phyloP scores from a whole-genome alignment of 352 stramenopile species.

The Globisporangium sylvaticum region DNA sequence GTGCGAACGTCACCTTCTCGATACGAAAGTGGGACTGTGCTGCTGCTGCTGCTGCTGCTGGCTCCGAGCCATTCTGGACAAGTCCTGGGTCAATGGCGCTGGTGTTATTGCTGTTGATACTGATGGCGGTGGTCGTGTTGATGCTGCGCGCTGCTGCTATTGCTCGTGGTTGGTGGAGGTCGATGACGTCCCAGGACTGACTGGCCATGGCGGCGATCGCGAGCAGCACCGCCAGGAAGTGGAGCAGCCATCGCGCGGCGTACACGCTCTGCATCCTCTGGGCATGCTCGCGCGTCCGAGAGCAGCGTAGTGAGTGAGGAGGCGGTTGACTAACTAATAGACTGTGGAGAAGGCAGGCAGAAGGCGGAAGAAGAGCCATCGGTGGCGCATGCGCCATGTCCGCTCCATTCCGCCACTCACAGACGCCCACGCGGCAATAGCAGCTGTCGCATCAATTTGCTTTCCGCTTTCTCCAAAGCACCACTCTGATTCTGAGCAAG shows the following conservation, averaged over 20 bases:
- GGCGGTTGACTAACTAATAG: not conserved
- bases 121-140: too few relatives aligned
- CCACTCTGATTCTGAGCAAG: too few relatives aligned
- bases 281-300: conserved; percentile 3
- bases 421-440: too few relatives aligned
- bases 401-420: too few relatives aligned
- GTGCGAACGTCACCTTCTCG: conserved; percentile 35
- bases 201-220: conserved; percentile 22
- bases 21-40: not conserved
- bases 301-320: not conserved
- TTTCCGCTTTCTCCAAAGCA: too few relatives aligned
- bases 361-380: too few relatives aligned
- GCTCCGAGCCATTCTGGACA: conserved; percentile 7
- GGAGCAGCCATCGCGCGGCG: conserved; percentile 15
- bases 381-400: too few relatives aligned
- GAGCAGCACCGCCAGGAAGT: conserved; percentile 25
- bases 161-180: conserved; percentile 3
- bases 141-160: too few relatives aligned
- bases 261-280: conserved; percentile 14
- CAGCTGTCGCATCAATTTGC: too few relatives aligned
- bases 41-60: not conserved
- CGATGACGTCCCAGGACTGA: conserved; percentile 34
- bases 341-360: not conserved
- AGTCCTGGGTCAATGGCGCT: not conserved
- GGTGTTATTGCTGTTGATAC: not conserved